Evolutionary conservation across 768 basidiomycete genomes (phyloP).

Genomic region (Naganishia kalamii): DNA sequence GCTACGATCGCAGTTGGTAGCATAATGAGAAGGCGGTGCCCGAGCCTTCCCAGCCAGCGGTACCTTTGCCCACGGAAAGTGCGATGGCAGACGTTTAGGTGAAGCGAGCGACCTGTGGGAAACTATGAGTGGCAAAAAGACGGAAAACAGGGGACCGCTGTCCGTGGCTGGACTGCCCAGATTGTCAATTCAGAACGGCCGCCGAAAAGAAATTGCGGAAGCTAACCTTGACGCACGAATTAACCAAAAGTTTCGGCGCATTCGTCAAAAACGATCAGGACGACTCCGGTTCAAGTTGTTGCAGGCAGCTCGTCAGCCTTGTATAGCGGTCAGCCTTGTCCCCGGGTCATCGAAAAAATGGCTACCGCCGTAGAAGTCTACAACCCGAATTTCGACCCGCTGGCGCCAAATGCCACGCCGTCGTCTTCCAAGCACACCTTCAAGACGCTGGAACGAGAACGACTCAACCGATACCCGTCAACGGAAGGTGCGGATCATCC

Average conservation of each 20-base stretch:
- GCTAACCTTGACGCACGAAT: not conserved
- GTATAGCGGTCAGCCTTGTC: not conserved
- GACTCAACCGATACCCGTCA: conserved; percentile 68
- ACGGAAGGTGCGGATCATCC: conserved; percentile 62
- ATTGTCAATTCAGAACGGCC: not conserved
- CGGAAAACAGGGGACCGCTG: not conserved
- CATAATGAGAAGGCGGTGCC: no score
- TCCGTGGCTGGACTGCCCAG: not conserved
- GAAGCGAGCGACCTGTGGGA: no score
- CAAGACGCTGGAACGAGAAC: conserved; percentile 72
- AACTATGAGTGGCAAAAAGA: no score
- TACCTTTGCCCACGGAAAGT: no score
- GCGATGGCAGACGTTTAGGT: no score
- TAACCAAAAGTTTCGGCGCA: conserved; percentile 16
- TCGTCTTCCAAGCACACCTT: conserved; percentile 50
- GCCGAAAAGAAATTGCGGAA: not conserved
- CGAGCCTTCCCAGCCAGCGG: no score
- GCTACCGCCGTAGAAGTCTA: conserved; percentile 1
- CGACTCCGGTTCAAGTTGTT: not conserved
- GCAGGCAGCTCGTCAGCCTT: not conserved
- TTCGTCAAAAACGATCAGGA: conserved; percentile 13
- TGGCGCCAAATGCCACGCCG: conserved; percentile 20
- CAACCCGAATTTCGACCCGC: conserved; percentile 21
- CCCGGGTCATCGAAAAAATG: not conserved
- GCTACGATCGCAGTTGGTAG: no score